These are phyloP conservation scores for Phytophthora melonis DNA, from an alignment of 352 stramenopile species.

Conservation along the genomic window DNA sequence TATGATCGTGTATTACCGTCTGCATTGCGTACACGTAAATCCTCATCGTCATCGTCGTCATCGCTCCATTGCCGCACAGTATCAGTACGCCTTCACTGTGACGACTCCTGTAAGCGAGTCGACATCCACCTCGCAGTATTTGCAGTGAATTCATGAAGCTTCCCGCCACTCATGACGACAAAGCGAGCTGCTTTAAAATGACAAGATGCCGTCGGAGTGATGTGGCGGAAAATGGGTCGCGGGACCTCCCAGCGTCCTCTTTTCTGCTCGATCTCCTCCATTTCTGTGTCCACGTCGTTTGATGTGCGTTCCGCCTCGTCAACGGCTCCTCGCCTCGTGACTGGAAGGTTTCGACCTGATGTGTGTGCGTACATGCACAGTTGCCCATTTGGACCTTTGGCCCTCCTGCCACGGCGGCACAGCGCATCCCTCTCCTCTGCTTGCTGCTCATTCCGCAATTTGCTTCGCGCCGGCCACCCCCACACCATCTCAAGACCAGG, in stretches of 20 bases:
- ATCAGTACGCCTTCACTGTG: too few species aligned
- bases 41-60: too few species aligned
- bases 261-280: neutral
- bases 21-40: too few species aligned
- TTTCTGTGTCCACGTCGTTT: neutral
- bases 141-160: too few species aligned
- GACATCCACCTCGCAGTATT: too few species aligned
- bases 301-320: slow-evolving; percentile 1
- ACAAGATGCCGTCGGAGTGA: too few species aligned
- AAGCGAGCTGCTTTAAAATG: too few species aligned
- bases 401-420: neutral
- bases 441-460: slow-evolving; percentile 21
- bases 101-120: too few species aligned
- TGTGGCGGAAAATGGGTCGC: neutral
- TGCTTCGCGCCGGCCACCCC: neutral
- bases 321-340: neutral
- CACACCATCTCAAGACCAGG: neutral
- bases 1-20: too few species aligned
- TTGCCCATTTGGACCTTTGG: neutral
- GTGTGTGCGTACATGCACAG: neutral
- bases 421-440: neutral
- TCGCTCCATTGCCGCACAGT: too few species aligned
- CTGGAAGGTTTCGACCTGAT: neutral
- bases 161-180: too few species aligned
- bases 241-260: neutral